Percentiles rank a stretch among this genome's conserved stretches.
Conservation (phyloP, 352 stramenopile species). For the Globisporangium recalcitrans region DNA sequence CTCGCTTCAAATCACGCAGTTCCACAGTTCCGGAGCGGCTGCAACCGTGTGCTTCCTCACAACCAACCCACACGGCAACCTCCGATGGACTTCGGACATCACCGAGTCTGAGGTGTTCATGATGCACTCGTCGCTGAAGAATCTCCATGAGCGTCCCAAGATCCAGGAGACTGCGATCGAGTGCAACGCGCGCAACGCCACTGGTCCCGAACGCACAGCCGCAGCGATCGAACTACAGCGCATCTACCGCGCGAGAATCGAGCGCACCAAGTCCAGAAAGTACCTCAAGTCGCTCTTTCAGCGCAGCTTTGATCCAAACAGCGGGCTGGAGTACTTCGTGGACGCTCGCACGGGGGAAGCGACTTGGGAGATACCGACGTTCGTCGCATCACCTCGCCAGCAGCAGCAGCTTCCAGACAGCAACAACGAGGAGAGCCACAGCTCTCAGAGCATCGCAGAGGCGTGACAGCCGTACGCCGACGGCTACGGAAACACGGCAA, state of each 20-base stretch:
- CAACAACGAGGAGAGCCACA: slow-evolving; percentile 10
- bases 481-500: slow-evolving; percentile 55
- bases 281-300: slow-evolving; percentile 58
- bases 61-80: slow-evolving; percentile 16
- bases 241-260: slow-evolving; percentile 64
- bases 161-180: slow-evolving; percentile 19
- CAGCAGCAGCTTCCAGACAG: not conserved
- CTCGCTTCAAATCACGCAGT: slow-evolving; percentile 57
- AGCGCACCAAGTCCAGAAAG: slow-evolving; percentile 48
- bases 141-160: slow-evolving; percentile 26
- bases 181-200: slow-evolving; percentile 50
- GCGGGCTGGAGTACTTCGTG: slow-evolving; percentile 52
- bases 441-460: slow-evolving; percentile 13
- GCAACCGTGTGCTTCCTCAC: slow-evolving; percentile 49
- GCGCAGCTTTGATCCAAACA: slow-evolving; percentile 36
- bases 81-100: slow-evolving; percentile 48
- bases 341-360: slow-evolving; percentile 55
- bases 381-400: slow-evolving; percentile 14
- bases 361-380: slow-evolving; percentile 46
- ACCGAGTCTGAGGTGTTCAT: slow-evolving; percentile 51
- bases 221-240: slow-evolving; percentile 62
- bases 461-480: slow-evolving; percentile 58
- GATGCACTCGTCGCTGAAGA: slow-evolving; percentile 43
- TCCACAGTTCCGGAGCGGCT: slow-evolving; percentile 21
- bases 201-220: slow-evolving; percentile 48